phyloP scores from a whole-genome alignment of 129 eudicot species.

The Kitagawia praeruptora region DNA sequence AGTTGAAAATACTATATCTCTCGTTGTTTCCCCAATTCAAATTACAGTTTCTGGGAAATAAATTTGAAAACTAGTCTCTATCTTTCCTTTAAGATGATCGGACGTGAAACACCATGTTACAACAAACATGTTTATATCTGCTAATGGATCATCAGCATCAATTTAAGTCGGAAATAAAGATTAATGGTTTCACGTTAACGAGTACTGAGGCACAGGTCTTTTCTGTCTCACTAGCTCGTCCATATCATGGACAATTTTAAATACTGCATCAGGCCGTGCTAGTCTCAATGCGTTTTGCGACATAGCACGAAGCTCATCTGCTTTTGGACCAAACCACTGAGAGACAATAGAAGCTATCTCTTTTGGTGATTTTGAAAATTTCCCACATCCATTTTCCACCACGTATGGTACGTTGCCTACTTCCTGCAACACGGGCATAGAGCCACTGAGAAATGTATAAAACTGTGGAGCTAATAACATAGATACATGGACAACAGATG shows the following conservation, averaged over 20 bases:
- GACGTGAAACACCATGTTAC: background rate
- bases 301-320: slow-evolving; percentile 64
- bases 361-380: slow-evolving; percentile 85
- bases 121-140: background rate
- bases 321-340: slow-evolving; percentile 92
- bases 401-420: slow-evolving; percentile 98
- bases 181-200: slow-evolving; percentile 24
- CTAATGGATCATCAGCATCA: background rate
- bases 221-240: slow-evolving; percentile 80
- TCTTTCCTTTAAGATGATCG: background rate
- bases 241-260: slow-evolving; percentile 94
- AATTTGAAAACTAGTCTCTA: background rate
- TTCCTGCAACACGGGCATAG: slow-evolving; percentile 47
- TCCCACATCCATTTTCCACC: slow-evolving; percentile 90
- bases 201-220: slow-evolving; percentile 39
- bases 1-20: background rate
- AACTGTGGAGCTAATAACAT: background rate
- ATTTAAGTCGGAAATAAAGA: background rate
- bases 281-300: slow-evolving; percentile 72
- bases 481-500: background rate
- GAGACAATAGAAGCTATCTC: slow-evolving; percentile 72
- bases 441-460: background rate
- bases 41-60: background rate
- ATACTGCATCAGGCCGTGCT: slow-evolving; percentile 84
- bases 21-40: background rate